Conservation (phyloP, 495 filamentous ascomycete species). For the Hypoxylon trugodes region DNA sequence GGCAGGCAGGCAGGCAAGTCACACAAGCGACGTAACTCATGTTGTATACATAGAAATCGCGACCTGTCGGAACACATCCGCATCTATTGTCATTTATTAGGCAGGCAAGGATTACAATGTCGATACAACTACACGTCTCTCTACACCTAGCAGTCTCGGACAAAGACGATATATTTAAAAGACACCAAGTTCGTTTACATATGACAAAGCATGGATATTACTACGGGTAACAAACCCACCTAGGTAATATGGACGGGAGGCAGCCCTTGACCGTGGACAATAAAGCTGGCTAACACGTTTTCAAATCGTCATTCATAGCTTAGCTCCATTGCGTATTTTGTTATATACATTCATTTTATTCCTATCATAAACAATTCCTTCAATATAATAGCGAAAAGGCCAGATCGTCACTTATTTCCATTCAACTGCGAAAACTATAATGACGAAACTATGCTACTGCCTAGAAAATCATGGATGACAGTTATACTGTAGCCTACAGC, state of each 20-base stretch:
- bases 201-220: neutral
- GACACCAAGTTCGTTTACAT: neutral
- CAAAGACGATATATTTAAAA: neutral
- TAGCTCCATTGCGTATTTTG: neutral
- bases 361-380: too few species aligned
- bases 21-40: slow-evolving; percentile 4
- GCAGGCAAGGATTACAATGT: neutral
- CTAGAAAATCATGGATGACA: slow-evolving; percentile 13
- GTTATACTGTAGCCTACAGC: slow-evolving; percentile 21
- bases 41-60: neutral
- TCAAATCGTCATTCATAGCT: neutral
- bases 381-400: too few species aligned
- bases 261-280: neutral
- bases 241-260: neutral
- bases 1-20: neutral
- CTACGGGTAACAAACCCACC: neutral
- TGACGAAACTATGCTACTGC: slow-evolving; percentile 34
- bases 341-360: too few species aligned
- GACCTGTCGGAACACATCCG: neutral
- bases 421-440: neutral
- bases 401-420: slow-evolving; percentile 20
- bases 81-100: neutral
- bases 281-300: neutral
- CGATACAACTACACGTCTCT: neutral
- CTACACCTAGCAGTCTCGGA: neutral